A percentile compares a stretch with the other conserved stretches of the same genome.
phyloP scores from a whole-genome alignment of 1,284 basidiomycete genomes.

The Erythrobasidium hasegawianum region DNA sequence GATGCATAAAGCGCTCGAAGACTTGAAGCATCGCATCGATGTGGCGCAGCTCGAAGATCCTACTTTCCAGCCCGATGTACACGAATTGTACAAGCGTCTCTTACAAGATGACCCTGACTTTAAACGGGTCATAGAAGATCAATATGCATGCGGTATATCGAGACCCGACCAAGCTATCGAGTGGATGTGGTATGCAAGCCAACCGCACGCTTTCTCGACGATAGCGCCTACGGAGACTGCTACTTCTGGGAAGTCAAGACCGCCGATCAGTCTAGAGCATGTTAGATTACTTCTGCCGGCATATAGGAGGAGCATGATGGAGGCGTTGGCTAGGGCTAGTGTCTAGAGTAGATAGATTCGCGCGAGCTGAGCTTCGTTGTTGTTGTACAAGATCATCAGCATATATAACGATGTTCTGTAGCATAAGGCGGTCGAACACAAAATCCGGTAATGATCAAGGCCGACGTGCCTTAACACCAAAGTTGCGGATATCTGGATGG shows the following conservation, averaged over 20 bases:
- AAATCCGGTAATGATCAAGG: no score
- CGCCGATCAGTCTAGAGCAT: neutral
- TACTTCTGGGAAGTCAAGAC: neutral
- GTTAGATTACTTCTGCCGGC: neutral
- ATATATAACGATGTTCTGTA: no score
- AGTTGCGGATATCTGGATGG: no score
- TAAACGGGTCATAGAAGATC: neutral
- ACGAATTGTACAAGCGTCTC: neutral
- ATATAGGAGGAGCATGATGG: neutral
- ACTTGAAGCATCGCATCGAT: neutral
- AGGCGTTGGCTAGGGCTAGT: no score
- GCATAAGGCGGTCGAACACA: no score
- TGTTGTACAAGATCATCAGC: no score
- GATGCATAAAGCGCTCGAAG: constrained; percentile 1
- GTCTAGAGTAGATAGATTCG: no score
- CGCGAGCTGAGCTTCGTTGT: no score
- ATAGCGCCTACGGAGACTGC: constrained; percentile 1
- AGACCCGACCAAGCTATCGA: constrained; percentile 1
- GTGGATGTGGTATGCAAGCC: constrained; percentile 1
- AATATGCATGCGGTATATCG: neutral
- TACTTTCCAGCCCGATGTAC: neutral
- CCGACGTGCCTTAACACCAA: no score
- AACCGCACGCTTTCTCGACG: neutral
- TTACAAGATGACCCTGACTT: neutral
- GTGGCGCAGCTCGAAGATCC: neutral